These are phyloP conservation scores for Leishmania martiniquensis DNA, from an alignment of 208 protist species.

Conservation along the genomic window DNA sequence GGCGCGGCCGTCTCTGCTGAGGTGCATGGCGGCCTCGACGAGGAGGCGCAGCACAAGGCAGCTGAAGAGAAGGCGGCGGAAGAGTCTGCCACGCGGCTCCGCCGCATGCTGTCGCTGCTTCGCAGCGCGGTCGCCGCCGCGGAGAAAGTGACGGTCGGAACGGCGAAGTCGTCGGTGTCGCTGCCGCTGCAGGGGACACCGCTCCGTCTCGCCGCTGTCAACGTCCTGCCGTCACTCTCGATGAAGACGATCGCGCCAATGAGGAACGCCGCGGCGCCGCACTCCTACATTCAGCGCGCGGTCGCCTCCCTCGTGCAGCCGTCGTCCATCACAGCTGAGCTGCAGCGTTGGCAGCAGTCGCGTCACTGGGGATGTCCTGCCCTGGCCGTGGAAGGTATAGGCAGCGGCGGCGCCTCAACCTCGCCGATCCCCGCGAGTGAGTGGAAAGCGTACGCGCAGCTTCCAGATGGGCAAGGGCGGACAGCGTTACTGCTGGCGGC, in stretches of 20 bases:
- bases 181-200: conserved; percentile 18
- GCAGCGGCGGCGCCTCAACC: background rate
- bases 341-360: conserved; percentile 33
- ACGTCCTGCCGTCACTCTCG: conserved; percentile 22
- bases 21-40: conserved; percentile 8
- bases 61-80: background rate
- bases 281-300: background rate
- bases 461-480: conserved; percentile 38
- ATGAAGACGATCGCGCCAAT: background rate
- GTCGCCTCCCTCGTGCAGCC: conserved; percentile 16
- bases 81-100: conserved; percentile 2
- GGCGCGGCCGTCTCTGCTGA: background rate
- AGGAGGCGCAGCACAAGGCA: background rate
- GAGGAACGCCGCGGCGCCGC: background rate
- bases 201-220: conserved; percentile 1
- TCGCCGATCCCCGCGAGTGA: background rate
- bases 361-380: conserved; percentile 31
- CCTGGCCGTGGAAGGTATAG: conserved; percentile 1
- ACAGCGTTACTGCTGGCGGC: conserved; percentile 44
- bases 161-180: background rate
- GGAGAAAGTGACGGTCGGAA: background rate
- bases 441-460: conserved; percentile 29
- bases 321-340: conserved; percentile 34
- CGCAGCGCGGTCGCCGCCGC: background rate
- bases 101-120: conserved; percentile 16